These are phyloP conservation scores for Acanthamoeba lenticulata DNA, from an alignment of 208 protist genomes.

Conservation along the genomic window DNA sequence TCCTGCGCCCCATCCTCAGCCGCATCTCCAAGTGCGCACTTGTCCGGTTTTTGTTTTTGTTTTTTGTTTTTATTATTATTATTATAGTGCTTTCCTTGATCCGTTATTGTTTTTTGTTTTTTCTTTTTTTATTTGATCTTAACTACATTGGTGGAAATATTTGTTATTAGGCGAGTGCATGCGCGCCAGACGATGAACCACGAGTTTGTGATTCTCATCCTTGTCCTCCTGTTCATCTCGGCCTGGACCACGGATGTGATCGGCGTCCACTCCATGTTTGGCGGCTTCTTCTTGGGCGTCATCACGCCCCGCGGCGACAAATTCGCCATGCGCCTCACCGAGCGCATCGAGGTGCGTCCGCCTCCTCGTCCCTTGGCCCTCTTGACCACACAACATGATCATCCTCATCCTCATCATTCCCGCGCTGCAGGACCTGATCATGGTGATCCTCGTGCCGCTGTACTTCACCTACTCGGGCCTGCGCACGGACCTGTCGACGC, in stretches of 20 bases:
- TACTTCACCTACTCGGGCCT: slow-evolving; percentile 83
- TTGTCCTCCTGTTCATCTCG: slow-evolving; percentile 66
- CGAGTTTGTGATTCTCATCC: slow-evolving; percentile 51
- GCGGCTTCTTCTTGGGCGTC: slow-evolving; percentile 81
- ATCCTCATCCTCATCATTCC: background rate
- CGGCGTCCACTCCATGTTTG: slow-evolving; percentile 84
- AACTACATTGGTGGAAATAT: slow-evolving; percentile 3
- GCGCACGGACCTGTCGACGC: slow-evolving; percentile 56
- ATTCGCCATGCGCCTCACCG: slow-evolving; percentile 70
- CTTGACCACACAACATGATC: too few relatives aligned
- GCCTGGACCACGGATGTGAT: slow-evolving; percentile 77
- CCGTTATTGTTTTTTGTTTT: too few relatives aligned
- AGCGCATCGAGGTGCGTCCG: slow-evolving; percentile 74
- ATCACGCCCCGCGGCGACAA: slow-evolving; percentile 66
- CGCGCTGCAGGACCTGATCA: slow-evolving; percentile 63
- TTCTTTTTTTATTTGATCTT: background rate
- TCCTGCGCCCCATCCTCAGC: slow-evolving; percentile 66
- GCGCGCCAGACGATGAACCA: slow-evolving; percentile 59
- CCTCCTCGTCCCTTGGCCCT: too few relatives aligned
- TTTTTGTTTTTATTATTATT: too few relatives aligned
- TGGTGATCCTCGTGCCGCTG: slow-evolving; percentile 78
- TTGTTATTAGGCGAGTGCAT: slow-evolving; percentile 1
- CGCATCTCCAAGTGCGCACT: background rate
- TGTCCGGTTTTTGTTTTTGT: background rate
- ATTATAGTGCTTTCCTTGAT: too few relatives aligned